Base-by-base conservation (phyloP, 371 early-diverging fungal species). In the Haplosporangium sp. region DNA sequence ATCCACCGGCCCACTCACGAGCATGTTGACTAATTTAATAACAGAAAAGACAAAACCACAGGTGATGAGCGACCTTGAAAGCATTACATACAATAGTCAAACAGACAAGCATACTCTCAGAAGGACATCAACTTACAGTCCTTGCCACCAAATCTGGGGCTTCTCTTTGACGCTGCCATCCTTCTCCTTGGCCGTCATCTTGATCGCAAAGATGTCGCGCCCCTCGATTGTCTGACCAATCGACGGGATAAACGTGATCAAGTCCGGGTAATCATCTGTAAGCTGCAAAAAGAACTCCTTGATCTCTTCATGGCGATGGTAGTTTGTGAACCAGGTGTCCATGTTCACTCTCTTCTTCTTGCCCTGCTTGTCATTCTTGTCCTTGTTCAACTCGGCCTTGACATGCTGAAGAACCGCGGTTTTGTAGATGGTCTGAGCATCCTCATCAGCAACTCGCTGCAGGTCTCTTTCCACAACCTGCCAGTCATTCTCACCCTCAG, bases 1-100 rank as follows among this genome's bases (percentile, higher is more conserved):
- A 70, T 37, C 77, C 85, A 20, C 83, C 81, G 56, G 87, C 83
- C 88, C 89, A 90, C 59, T 90, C 90, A 10, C 90, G 83, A 20
- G 90, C 90, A 77, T 89, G 90, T 36, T 83, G 82, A 51, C 77
- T 77, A 43, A 29, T 0, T 20, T 4, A 21, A 55, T 5, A 40
- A 41, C 21, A 21, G 43, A 43, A 42, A 18, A 4, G 46, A 14
- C 29, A 29, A 4, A 29, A 29, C 29, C 29, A 29, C 29, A 1
- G 29, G 18, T 48, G 18, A 12, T 48, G 14, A 47, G 40, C 10
- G 21, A 41, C 21, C 47, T 18, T 46, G 23, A 47, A 20, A 12
- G 23, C 9, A 13, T 11, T 13, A 36, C 23, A 41, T 40, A 18
- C 23, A 12, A 6, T 42, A 36, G 16, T 37, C 6, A 29, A 38